Conservation (phyloP, 2,329 filamentous ascomycete genomes). For the Chalaropsis ovoidea region DNA sequence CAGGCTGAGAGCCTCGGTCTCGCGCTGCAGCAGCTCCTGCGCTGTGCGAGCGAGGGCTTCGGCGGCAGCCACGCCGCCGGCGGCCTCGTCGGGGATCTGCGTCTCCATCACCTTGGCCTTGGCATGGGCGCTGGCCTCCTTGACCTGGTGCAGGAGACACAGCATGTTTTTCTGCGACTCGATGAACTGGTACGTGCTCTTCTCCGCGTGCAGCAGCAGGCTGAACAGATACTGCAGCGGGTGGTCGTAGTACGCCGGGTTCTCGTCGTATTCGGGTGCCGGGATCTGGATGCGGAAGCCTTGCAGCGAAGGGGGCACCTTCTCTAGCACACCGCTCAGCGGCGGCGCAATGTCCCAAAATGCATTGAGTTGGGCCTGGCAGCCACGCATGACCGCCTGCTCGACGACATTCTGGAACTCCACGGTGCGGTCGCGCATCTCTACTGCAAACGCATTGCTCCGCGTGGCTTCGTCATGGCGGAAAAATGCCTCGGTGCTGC, state of each 20-base stretch:
- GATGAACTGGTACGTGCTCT: conserved; percentile 92
- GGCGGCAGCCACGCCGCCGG: conserved; percentile 31
- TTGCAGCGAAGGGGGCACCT: conserved; percentile 53
- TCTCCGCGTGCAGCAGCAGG: conserved; percentile 75
- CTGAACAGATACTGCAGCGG: conserved; percentile 87
- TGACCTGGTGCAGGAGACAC: conserved; percentile 83
- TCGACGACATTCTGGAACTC: conserved; percentile 73
- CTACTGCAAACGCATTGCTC: conserved; percentile 58
- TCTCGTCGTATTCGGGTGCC: conserved; percentile 69
- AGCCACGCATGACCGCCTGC: conserved; percentile 72
- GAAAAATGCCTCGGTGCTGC: conserved; percentile 73
- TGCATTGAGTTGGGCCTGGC: conserved; percentile 81
- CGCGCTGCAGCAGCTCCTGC: conserved; percentile 50
- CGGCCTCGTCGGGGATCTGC: conserved; percentile 37
- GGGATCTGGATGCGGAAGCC: conserved; percentile 70
- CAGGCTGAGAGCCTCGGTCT: conserved; percentile 62
- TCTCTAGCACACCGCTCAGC: conserved; percentile 65
- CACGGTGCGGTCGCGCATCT: conserved; percentile 61
- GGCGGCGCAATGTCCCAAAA: conserved; percentile 97
- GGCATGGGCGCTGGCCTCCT: conserved; percentile 63
- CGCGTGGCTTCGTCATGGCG: conserved; percentile 64
- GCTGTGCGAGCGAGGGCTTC: conserved; percentile 37
- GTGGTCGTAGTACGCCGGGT: conserved; percentile 66
- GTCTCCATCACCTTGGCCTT: conserved; percentile 58
- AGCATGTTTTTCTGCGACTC: conserved; percentile 86